A percentile compares a stretch with the other conserved stretches of the same genome.
These are phyloP conservation scores for Misopates orontium DNA, from an alignment of 257 asterid species.

Conservation along the genomic window DNA sequence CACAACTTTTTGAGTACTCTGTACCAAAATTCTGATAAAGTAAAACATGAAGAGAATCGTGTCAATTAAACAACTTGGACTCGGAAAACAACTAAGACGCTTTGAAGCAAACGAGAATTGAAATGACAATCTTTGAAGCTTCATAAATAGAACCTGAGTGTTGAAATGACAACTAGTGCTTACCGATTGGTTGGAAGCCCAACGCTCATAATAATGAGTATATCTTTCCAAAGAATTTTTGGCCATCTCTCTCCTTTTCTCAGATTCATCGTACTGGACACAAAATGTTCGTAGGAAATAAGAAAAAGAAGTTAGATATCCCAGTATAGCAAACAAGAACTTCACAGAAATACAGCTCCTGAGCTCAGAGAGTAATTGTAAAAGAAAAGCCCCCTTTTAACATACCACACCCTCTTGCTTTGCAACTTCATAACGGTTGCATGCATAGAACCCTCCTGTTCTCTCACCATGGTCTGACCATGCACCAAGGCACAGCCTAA, in stretches of 20 bases:
- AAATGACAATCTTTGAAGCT: background rate
- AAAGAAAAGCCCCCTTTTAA: background rate
- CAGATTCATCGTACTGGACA: conserved; percentile 75
- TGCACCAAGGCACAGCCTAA: conserved; percentile 93
- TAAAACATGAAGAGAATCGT: background rate
- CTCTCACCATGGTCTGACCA: conserved; percentile 91
- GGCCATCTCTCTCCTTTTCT: conserved; percentile 95
- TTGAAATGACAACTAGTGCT: conserved; percentile 25
- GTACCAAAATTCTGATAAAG: background rate
- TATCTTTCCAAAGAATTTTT: conserved; percentile 94
- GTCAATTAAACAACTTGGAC: conserved; percentile 2
- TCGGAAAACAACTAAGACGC: background rate
- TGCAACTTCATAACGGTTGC: conserved; percentile 95
- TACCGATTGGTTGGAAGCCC: conserved; percentile 98
- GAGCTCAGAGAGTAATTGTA: no score
- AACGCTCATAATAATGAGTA: conserved; percentile 95
- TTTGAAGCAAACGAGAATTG: background rate
- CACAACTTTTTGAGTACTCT: background rate
- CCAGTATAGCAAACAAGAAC: background rate
- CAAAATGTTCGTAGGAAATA: conserved; percentile 23
- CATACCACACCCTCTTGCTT: conserved; percentile 96
- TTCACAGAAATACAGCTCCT: background rate
- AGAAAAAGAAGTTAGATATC: conserved; percentile 18
- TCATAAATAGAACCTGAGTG: background rate
- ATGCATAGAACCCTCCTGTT: conserved; percentile 93